Evolutionary conservation across 2,329 filamentous ascomycete species (phyloP).

Genomic region (Trichophaea hybrida): DNA sequence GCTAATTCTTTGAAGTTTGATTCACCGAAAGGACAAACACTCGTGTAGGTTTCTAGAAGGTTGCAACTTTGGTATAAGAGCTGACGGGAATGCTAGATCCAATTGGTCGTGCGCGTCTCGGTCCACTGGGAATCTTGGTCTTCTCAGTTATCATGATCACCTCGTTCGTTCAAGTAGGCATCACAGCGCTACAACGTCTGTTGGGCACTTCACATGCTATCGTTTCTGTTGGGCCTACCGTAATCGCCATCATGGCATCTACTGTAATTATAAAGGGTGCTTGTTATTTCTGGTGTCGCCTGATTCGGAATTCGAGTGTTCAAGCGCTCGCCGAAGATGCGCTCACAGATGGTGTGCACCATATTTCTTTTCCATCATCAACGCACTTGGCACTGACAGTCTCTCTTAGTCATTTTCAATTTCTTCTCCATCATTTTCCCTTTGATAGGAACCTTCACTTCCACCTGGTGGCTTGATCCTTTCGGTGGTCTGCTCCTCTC

Average conservation of each 20-base stretch:
- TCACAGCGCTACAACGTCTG: slow-evolving; percentile 55
- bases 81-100: slow-evolving; percentile 36
- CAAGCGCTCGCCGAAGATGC: slow-evolving; percentile 60
- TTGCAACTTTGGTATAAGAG: slow-evolving; percentile 43
- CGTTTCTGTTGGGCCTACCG: slow-evolving; percentile 49
- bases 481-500: slow-evolving; percentile 67
- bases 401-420: slow-evolving; percentile 60
- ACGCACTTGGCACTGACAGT: slow-evolving; percentile 30
- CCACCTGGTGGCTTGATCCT: slow-evolving; percentile 74
- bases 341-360: slow-evolving; percentile 30
- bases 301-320: slow-evolving; percentile 74
- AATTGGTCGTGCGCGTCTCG: slow-evolving; percentile 59
- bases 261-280: slow-evolving; percentile 70
- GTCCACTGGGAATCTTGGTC: slow-evolving; percentile 65
- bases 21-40: slow-evolving; percentile 9
- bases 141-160: slow-evolving; percentile 81
- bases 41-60: slow-evolving; percentile 29
- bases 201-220: slow-evolving; percentile 47
- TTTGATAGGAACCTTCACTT: slow-evolving; percentile 25
- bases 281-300: slow-evolving; percentile 76
- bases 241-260: slow-evolving; percentile 63
- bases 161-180: slow-evolving; percentile 62
- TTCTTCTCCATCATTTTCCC: slow-evolving; percentile 79
- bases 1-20: neutral
- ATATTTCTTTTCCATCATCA: slow-evolving; percentile 22